Base-by-base conservation (phyloP, 2,329 filamentous ascomycete species). In the Teratosphaeriaceae sp. region DNA sequence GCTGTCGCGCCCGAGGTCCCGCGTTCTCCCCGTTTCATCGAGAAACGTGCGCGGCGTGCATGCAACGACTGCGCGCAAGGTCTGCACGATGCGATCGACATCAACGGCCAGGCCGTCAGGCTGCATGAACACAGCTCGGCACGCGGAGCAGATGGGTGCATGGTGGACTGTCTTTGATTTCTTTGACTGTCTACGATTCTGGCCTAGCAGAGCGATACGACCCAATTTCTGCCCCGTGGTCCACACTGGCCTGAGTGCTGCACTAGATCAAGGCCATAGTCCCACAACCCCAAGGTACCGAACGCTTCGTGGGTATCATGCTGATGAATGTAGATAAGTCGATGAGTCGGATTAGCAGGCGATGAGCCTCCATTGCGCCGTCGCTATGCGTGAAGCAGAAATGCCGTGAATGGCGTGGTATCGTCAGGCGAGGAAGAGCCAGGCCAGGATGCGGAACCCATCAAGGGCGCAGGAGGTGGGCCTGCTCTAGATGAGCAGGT, bases 401-500 rank as follows among this genome's bases (percentile, higher is more conserved):
- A 52, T 27, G 27, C 18, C 26, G 19, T 41, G 34, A 24, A 24
- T n/a, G 38, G 44, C 38, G 22, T 38, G 44, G 33, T n/a, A 20
- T 36, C 40, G 31, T n/a, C 31, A 42, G 38, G 26, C 23, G 30
- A 39, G 36, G 47, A 50, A 47, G 52, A 36, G 29, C 40, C 45
- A 57, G 48, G 55, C 55, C 52, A 56, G 55, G 56, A 58, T 53
- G 53, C 52, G 48, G 42, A 23, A 43, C 49, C 47, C 51, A 39
- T 50, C 51, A 46, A 48, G 49, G 51, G 49, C 37, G 31, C 24
- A 41, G 30, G 30, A 29, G 24, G 30, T 15, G 24, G 39, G 12
- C 26, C 22, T 27, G 35, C 18, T 42, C 45, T 34, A 95, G 68
- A 96, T 89, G 65, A 96, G 78, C 65, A 96, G 75, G 70, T 88